A percentile compares a stretch with the other conserved stretches of the same genome.
phyloP scores from a whole-genome alignment of 108 stramenopile species.

The Nitzschia inconspicua region DNA sequence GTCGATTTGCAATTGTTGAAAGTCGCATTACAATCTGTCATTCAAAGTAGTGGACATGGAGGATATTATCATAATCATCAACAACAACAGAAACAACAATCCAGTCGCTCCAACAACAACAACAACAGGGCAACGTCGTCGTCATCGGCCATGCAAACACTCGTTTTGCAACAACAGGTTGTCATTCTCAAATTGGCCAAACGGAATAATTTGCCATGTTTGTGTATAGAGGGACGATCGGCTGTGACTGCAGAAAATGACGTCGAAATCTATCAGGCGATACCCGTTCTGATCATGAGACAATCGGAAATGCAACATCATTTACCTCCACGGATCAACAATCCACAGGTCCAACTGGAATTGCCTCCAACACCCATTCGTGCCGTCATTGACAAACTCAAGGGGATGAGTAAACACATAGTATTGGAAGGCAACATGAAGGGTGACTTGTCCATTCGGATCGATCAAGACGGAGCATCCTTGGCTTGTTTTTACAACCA shows the following conservation, averaged over 20 bases:
- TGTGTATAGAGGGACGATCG: constrained; percentile 65
- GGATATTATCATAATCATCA: constrained; percentile 4
- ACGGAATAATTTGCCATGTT: constrained; percentile 70
- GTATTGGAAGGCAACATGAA: constrained; percentile 32
- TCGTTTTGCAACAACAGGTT: constrained; percentile 12
- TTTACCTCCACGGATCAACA: constrained; percentile 68
- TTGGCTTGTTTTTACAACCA: constrained; percentile 29
- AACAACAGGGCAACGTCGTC: constrained; percentile 18
- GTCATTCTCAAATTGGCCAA: constrained; percentile 82
- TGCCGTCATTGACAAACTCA: constrained; percentile 71
- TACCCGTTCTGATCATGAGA: constrained; percentile 77
- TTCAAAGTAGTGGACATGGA: no score
- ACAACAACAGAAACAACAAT: background rate
- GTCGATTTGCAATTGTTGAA: constrained; percentile 71
- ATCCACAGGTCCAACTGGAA: constrained; percentile 73
- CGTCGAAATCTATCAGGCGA: constrained; percentile 82
- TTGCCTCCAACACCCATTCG: constrained; percentile 63
- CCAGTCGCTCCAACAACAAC: background rate
- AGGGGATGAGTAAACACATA: constrained; percentile 49
- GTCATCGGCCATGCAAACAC: constrained; percentile 1
- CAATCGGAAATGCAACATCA: constrained; percentile 75
- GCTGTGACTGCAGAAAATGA: constrained; percentile 17
- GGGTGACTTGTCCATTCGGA: constrained; percentile 27
- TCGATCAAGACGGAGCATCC: constrained; percentile 27
- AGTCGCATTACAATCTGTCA: constrained; percentile 69